Evolutionary conservation across 179 eudicot genomes (phyloP).

Genomic region (Beta lomatogona): DNA sequence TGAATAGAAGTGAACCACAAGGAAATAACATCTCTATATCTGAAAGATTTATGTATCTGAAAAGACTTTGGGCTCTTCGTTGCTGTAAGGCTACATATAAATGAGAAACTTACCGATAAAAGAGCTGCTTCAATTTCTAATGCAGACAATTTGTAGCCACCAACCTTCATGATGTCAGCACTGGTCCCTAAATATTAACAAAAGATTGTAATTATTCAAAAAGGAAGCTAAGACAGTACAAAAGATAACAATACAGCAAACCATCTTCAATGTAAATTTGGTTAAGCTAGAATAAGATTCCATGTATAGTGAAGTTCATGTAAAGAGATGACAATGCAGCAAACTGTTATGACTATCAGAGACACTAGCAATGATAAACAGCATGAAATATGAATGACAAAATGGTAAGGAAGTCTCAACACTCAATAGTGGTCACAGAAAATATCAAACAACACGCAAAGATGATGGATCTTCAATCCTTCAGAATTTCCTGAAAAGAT

Average conservation of each 20-base stretch:
- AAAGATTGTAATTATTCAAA: not conserved
- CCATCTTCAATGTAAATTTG: not conserved
- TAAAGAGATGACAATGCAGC: not conserved
- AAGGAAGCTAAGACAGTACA: not conserved
- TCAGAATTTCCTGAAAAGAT: no score
- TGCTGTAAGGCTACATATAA: not conserved
- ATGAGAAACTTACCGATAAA: slow-evolving; percentile 59
- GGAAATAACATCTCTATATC: not conserved
- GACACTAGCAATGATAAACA: not conserved
- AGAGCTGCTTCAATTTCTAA: slow-evolving; percentile 95
- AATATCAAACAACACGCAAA: not conserved
- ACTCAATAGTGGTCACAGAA: not conserved
- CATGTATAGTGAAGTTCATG: not conserved
- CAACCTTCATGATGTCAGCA: slow-evolving; percentile 99
- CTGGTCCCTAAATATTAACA: slow-evolving; percentile 62
- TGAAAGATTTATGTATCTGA: not conserved
- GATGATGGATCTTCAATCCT: not conserved
- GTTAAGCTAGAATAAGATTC: not conserved
- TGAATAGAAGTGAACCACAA: not conserved
- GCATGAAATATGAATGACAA: not conserved
- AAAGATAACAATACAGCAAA: not conserved
- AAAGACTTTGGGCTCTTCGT: not conserved
- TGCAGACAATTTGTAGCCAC: slow-evolving; percentile 97
- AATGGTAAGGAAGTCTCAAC: not conserved
- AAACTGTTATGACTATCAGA: not conserved